Conservation (phyloP, 768 basidiomycete species). For the Lepiota venenata region DNA sequence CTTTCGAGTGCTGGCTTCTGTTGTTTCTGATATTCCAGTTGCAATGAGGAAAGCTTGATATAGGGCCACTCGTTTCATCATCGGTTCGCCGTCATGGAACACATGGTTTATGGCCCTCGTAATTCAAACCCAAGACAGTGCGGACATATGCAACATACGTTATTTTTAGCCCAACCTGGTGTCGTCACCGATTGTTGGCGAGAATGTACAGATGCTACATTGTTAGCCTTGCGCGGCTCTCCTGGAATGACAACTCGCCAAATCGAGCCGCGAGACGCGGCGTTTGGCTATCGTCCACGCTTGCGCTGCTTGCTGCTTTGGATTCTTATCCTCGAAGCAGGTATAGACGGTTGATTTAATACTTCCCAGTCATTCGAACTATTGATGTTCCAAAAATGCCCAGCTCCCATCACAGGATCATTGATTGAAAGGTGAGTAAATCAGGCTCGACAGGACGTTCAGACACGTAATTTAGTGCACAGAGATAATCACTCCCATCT, state of each 20-base stretch:
- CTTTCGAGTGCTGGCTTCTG: not conserved
- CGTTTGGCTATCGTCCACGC: too few species aligned
- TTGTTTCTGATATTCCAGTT: conserved; percentile 5
- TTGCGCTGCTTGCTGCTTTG: too few species aligned
- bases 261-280: too few species aligned
- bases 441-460: not conserved
- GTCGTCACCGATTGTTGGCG: not conserved
- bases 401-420: not conserved
- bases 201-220: not conserved
- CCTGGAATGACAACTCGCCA: too few species aligned
- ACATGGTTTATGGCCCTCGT: not conserved
- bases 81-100: not conserved
- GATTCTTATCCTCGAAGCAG: too few species aligned
- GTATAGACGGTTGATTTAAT: too few species aligned
- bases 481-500: conserved; percentile 5
- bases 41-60: not conserved
- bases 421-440: not conserved
- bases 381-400: too few species aligned
- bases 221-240: too few species aligned
- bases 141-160: not conserved
- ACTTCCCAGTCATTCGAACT: too few species aligned
- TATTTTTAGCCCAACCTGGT: not conserved
- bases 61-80: not conserved
- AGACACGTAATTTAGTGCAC: not conserved
- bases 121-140: not conserved